Base-by-base conservation (phyloP, 352 stramenopile genomes). In the Pythium angustatum region DNA sequence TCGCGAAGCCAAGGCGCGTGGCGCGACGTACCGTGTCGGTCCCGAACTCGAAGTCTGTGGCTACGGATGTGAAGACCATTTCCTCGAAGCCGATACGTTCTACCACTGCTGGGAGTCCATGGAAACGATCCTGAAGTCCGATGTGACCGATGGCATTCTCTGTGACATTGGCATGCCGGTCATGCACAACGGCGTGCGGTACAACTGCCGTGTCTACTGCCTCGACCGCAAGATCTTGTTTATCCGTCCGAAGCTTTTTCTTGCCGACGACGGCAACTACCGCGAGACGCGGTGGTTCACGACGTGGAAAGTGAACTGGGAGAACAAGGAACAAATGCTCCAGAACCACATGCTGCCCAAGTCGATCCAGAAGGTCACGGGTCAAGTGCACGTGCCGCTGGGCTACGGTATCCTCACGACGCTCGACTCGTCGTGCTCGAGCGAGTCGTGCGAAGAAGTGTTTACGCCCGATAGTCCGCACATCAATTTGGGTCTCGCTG, bases 51-150 rank as follows among this genome's bases (percentile, higher is more conserved):
- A 99, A 75, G 83, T 99, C 10, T 98, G 87, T 66, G 97, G 97
- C 27, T 99, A 99, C 73, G 97, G 96, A 30, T 99, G 97, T 69
- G 97, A 99, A 77, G 97, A 99, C 76, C 97, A 99, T 73, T 99
- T 99, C 71, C 85, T 99, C 14, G 97, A 99, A 74, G 76, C 91
- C 27, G 97, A 99, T 72, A 99, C 97, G 56, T 98, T 99, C 77
- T 87, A 85, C 71, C 97, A 99, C 51, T 99, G 93, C 75, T 98
- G 97, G 91, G 93, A 99, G 72, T 96, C 80, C 54, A 78, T 99
- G 26, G 85, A 90, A 41, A 77, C 73, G 30, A 72, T 98, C 43
- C 78, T 99, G 12, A 50, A 83, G 62, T 80, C 72, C 21, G 92
- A 98, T 51, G 85, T 82, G 17, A 99, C 96, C 10, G 79, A 97